Base-by-base conservation (phyloP, 1,284 basidiomycete genomes). In the Tylopilus sp. region DNA sequence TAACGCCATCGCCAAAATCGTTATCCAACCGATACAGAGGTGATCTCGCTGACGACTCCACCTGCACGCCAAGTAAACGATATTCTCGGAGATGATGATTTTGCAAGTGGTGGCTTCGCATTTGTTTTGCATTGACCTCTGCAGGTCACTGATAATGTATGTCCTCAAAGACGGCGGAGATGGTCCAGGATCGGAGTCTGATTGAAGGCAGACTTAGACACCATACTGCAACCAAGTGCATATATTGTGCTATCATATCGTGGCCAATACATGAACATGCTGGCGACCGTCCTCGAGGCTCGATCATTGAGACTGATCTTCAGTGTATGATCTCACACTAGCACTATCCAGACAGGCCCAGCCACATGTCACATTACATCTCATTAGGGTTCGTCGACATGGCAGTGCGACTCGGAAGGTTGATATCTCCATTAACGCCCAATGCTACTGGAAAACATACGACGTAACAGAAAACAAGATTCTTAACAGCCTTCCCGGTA, bases 1-100 rank as follows among this genome's bases (percentile, higher is more conserved):
- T 24, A 74, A 66, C 22, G 71, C 57, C 16, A 66, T 74, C 18
- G 62, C 69, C 10, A 60, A 60, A 22, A 79, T 79, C 68, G 74
- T 55, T 78, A 53, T 41, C 69, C 69, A 18, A 19, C 56, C 0
- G 78, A 79, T 55, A 62, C 38, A 1, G 61, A 66, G 16, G 69
- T 75, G 36, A 60, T 36, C 19, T 69, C 63, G 26, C 51, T 74
- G 65, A 73, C 75, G 39, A 69, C 54, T 4, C 72, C 72, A 24
- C 73, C 74, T 29, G 62, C 44, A 22, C 71, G 72, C 54, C 12
- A 49, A 53, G 4, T 77, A n/a, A 13, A 4, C 12, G 60, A 52
- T 6, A 54, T 80, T 12, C 29, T 80, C n/a, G 52, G n/a, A 33
- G 7, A 22, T 0, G 57, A 59, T 13, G 77, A 77, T 53, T 59